phyloP scores from a whole-genome alignment of 2,329 filamentous ascomycete species.

The Ascochyta lentis region DNA sequence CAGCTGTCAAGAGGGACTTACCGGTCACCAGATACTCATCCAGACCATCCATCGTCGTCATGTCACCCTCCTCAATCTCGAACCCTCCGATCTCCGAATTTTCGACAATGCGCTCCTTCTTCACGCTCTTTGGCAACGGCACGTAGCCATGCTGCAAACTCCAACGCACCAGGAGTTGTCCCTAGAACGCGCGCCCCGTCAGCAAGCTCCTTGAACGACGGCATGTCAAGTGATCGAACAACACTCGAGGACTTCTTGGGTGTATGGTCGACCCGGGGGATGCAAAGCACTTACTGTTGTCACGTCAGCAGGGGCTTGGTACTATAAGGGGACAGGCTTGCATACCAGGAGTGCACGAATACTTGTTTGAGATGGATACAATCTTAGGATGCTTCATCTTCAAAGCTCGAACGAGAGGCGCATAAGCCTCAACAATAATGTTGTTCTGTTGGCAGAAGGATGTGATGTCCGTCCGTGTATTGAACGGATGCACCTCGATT shows the following conservation, averaged over 20 bases:
- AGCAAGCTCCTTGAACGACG: background rate
- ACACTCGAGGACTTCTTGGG: background rate
- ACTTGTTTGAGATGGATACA: conserved; percentile 67
- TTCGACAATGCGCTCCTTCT: conserved; percentile 66
- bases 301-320: conserved; percentile 2
- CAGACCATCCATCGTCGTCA: conserved; percentile 67
- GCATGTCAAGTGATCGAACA: background rate
- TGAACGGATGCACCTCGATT: conserved; percentile 82
- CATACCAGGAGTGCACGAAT: conserved; percentile 69
- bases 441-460: conserved; percentile 68
- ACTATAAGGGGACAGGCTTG: background rate
- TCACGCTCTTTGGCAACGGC: conserved; percentile 75
- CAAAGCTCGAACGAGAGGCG: conserved; percentile 74
- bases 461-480: conserved; percentile 72
- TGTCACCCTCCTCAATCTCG: conserved; percentile 67
- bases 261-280: background rate
- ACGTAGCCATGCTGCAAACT: conserved; percentile 76
- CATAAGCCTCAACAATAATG: conserved; percentile 80
- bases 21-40: conserved; percentile 75
- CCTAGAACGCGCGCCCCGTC: background rate
- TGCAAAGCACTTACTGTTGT: conserved; percentile 5
- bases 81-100: conserved; percentile 69
- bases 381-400: conserved; percentile 73
- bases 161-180: conserved; percentile 78
- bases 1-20: conserved; percentile 23